A percentile compares a stretch with the other conserved stretches of the same genome.
These are phyloP conservation scores for Paspalum notatum DNA, from an alignment of 176 grass and related monocot genomes.

Conservation along the genomic window DNA sequence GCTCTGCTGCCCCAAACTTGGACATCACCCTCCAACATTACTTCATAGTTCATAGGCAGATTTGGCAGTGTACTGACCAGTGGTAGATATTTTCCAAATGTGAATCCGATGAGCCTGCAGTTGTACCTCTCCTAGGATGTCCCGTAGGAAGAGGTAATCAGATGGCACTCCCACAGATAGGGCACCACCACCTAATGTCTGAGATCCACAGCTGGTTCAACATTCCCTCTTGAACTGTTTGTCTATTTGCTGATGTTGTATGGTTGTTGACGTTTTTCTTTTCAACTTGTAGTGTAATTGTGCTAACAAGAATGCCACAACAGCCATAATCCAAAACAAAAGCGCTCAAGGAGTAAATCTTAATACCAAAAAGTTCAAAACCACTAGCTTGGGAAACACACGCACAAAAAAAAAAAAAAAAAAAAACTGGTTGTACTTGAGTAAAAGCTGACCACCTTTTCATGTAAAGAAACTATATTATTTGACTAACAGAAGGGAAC, in stretches of 20 bases:
- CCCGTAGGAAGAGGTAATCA: too few species aligned
- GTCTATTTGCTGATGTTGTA: not conserved
- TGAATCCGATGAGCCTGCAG: too few species aligned
- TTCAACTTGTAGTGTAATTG: slow-evolving; percentile 3
- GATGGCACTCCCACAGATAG: too few species aligned
- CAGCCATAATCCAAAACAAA: slow-evolving; percentile 5
- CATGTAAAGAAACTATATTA: not conserved
- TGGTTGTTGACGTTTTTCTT: slow-evolving; percentile 1
- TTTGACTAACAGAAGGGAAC: slow-evolving; percentile 18
- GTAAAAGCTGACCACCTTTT: slow-evolving; percentile 19
- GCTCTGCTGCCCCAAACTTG: too few species aligned
- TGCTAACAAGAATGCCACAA: not conserved
- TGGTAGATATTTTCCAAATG: too few species aligned
- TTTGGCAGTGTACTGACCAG: too few species aligned
- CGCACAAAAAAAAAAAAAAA: not conserved
- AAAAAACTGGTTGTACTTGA: not conserved
- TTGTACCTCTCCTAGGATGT: too few species aligned
- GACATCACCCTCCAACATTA: too few species aligned
- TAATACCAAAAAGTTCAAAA: not conserved
- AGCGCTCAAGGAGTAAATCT: not conserved
- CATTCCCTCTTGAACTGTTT: too few species aligned
- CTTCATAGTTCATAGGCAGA: too few species aligned
- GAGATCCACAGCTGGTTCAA: too few species aligned
- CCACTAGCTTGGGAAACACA: not conserved
- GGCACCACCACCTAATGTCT: too few species aligned